phyloP scores from a whole-genome alignment of 306 rosid species.

The Inga laurina region DNA sequence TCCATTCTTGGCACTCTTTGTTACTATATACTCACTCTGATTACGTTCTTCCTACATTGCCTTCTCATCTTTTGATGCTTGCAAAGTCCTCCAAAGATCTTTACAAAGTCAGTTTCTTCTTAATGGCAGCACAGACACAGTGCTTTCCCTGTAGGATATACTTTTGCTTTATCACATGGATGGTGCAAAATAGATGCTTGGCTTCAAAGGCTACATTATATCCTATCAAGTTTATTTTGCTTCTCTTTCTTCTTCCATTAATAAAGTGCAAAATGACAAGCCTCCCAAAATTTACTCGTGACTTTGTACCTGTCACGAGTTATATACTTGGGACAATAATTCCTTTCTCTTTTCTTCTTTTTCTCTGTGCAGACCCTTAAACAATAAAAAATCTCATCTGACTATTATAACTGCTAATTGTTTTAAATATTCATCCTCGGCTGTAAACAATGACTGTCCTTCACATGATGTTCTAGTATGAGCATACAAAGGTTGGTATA shows the following conservation, averaged over 20 bases:
- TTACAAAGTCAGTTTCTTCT: not conserved
- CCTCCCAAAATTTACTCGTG: not conserved
- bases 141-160: not conserved
- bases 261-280: not conserved
- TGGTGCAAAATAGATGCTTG: not conserved
- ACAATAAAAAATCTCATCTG: not conserved
- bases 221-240: not conserved
- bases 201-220: not conserved
- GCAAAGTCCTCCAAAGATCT: not conserved
- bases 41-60: not conserved
- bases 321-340: not conserved
- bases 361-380: not conserved
- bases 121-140: not conserved
- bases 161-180: not conserved
- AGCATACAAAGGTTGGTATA: constrained; percentile 37
- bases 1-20: not conserved
- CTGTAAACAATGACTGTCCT: not conserved
- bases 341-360: not conserved
- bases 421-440: not conserved
- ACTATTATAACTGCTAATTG: not conserved
- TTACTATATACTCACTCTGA: not conserved
- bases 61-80: not conserved
- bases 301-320: not conserved
- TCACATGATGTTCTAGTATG: constrained; percentile 23
- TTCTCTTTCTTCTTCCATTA: not conserved